These are phyloP conservation scores for Pterocarpus santalinus DNA, from an alignment of 306 rosid genomes.

Conservation along the genomic window DNA sequence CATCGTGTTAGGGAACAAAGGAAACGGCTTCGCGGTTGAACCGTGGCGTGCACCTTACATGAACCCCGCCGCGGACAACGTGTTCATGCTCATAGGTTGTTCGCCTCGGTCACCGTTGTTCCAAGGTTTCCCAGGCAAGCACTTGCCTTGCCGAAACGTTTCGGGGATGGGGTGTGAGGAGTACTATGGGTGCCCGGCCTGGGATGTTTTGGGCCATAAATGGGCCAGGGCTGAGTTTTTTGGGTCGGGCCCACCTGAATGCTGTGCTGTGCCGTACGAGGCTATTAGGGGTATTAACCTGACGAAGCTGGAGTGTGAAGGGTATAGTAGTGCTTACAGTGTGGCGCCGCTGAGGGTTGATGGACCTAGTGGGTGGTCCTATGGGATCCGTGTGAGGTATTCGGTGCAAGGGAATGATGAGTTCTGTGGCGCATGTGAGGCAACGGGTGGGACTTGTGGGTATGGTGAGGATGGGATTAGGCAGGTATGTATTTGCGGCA, in stretches of 20 bases:
- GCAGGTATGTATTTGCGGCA: conserved; percentile 84
- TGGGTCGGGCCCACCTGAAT: conserved; percentile 84
- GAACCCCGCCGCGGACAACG: conserved; percentile 79
- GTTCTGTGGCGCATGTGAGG: conserved; percentile 86
- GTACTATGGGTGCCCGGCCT: conserved; percentile 83
- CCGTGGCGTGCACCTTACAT: conserved; percentile 85
- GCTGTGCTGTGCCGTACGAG: conserved; percentile 81
- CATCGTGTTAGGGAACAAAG: conserved; percentile 71
- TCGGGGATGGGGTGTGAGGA: conserved; percentile 97
- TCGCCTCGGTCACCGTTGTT: conserved; percentile 87
- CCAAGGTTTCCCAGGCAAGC: conserved; percentile 93
- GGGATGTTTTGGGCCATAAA: conserved; percentile 79
- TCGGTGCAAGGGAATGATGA: conserved; percentile 79
- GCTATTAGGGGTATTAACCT: conserved; percentile 82
- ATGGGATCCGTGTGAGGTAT: conserved; percentile 89
- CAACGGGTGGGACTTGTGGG: conserved; percentile 94
- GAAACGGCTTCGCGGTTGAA: conserved; percentile 84
- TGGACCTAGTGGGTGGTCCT: conserved; percentile 82
- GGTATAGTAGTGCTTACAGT: conserved; percentile 88
- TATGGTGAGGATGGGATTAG: conserved; percentile 73
- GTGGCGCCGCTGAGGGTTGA: conserved; percentile 84
- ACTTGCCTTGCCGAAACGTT: conserved; percentile 85
- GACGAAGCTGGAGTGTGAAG: conserved; percentile 83
- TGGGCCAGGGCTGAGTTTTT: conserved; percentile 48
- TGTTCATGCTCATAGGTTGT: conserved; percentile 93